Percentiles rank a stretch among this genome's conserved stretches.
These are phyloP conservation scores for Hypomontagnella submonticulosa DNA, from an alignment of 495 filamentous ascomycete species.

Conservation along the genomic window DNA sequence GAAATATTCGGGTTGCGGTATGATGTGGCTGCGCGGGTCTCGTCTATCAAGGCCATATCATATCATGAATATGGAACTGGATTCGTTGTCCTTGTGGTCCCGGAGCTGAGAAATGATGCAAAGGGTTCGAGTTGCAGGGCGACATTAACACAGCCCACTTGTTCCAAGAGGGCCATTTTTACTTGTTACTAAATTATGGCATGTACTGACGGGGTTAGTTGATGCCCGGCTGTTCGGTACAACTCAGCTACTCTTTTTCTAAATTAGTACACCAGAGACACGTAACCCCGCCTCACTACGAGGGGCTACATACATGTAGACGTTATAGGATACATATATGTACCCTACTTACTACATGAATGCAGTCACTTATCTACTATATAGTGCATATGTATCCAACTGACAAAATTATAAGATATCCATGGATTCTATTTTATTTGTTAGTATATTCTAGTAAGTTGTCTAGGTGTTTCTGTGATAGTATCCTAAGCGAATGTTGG, in stretches of 20 bases:
- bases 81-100: slow-evolving; percentile 5
- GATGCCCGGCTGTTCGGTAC: slow-evolving; percentile 35
- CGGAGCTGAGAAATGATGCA: slow-evolving; percentile 21
- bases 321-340: neutral
- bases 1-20: slow-evolving; percentile 18
- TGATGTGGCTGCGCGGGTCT: slow-evolving; percentile 21
- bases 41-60: slow-evolving; percentile 45
- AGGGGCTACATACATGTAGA: neutral
- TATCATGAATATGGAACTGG: slow-evolving; percentile 15
- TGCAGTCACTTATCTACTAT: no score
- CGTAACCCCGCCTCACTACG: slow-evolving; percentile 27
- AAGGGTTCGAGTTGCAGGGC: slow-evolving; percentile 19
- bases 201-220: slow-evolving; percentile 1
- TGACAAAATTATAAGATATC: no score
- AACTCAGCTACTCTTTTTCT: slow-evolving; percentile 5
- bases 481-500: no score
- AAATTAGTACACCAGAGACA: slow-evolving; percentile 7
- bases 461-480: no score
- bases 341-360: no score
- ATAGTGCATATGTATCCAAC: no score
- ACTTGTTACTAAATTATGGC: no score
- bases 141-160: slow-evolving; percentile 33
- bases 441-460: no score
- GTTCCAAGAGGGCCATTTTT: no score
- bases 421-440: no score